phyloP scores from a whole-genome alignment of 2,329 filamentous ascomycete genomes.

The Fusarium sp. region DNA sequence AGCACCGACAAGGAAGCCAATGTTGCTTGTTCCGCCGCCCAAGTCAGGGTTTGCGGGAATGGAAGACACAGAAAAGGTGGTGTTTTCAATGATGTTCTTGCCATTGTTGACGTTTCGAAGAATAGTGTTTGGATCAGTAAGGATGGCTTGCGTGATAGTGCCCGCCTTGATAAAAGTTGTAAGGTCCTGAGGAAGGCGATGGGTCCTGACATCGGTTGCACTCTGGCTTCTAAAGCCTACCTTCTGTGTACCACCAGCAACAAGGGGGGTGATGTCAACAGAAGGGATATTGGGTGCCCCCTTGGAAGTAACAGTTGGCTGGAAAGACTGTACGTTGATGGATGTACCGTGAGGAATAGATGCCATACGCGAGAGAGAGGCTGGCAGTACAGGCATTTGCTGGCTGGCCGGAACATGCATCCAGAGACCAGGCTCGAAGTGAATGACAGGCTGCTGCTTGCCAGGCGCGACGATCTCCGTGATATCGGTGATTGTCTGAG shows the following conservation, averaged over 20 bases:
- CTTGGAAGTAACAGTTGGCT: constrained; percentile 27
- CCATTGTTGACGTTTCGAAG: constrained; percentile 48
- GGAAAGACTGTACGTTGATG: constrained; percentile 56
- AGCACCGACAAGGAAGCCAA: constrained; percentile 31
- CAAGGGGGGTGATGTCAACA: constrained; percentile 49
- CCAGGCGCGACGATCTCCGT: constrained; percentile 44
- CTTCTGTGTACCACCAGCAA: constrained; percentile 1
- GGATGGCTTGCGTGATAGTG: constrained; percentile 52
- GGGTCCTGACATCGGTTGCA: constrained; percentile 15
- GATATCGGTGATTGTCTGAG: constrained; percentile 53
- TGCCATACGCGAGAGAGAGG: constrained; percentile 54
- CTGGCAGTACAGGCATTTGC: constrained; percentile 34
- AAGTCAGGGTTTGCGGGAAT: constrained; percentile 18
- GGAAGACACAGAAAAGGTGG: constrained; percentile 50
- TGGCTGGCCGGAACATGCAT: constrained; percentile 53
- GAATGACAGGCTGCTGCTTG: constrained; percentile 50
- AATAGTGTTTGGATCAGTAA: constrained; percentile 49
- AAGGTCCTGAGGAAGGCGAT: constrained; percentile 50
- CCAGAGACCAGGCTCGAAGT: constrained; percentile 58
- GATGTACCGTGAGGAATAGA: constrained; percentile 59
- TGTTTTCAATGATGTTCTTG: constrained; percentile 50
- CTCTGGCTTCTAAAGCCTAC: constrained; percentile 24
- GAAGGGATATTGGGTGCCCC: constrained; percentile 37
- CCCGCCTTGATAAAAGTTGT: constrained; percentile 44
- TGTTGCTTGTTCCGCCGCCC: constrained; percentile 50